A percentile compares a stretch with the other conserved stretches of the same genome.
phyloP scores from a whole-genome alignment of 371 early-diverging fungal genomes.

The Mortierella sp. region DNA sequence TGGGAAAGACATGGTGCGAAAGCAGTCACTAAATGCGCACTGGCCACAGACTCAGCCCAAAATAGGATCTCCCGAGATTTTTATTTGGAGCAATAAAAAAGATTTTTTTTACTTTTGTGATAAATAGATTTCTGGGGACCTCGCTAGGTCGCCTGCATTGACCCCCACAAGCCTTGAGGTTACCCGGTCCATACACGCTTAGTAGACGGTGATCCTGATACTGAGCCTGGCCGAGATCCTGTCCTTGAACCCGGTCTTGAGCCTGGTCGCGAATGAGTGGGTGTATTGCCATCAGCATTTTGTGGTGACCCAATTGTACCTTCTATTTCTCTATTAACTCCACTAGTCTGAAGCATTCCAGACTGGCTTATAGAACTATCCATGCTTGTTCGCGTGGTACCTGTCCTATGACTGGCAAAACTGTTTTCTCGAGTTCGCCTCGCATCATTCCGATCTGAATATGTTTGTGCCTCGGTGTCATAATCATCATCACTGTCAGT shows the following conservation, averaged over 20 bases:
- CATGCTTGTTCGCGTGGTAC: constrained; percentile 10
- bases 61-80: not conserved
- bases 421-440: constrained; percentile 36
- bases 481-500: constrained; percentile 55
- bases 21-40: constrained; percentile 5
- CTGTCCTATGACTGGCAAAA: constrained; percentile 15
- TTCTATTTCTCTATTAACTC: not conserved
- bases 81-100: no score
- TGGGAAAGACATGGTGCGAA: not conserved
- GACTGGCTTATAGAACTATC: constrained; percentile 18
- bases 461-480: constrained; percentile 5
- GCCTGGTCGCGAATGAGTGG: constrained; percentile 20
- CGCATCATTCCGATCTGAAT: constrained; percentile 11
- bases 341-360: not conserved
- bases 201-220: constrained; percentile 27
- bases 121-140: constrained; percentile 2
- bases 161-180: constrained; percentile 11
- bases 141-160: not conserved
- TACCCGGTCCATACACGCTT: constrained; percentile 22
- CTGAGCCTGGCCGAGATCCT: constrained; percentile 27
- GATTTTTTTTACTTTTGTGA: constrained; percentile 10
- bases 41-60: constrained; percentile 12
- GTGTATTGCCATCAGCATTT: constrained; percentile 20
- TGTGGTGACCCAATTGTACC: not conserved
- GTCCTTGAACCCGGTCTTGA: constrained; percentile 22